These are phyloP conservation scores for Linderniella brevidens DNA, from an alignment of 257 asterid species.

Conservation along the genomic window DNA sequence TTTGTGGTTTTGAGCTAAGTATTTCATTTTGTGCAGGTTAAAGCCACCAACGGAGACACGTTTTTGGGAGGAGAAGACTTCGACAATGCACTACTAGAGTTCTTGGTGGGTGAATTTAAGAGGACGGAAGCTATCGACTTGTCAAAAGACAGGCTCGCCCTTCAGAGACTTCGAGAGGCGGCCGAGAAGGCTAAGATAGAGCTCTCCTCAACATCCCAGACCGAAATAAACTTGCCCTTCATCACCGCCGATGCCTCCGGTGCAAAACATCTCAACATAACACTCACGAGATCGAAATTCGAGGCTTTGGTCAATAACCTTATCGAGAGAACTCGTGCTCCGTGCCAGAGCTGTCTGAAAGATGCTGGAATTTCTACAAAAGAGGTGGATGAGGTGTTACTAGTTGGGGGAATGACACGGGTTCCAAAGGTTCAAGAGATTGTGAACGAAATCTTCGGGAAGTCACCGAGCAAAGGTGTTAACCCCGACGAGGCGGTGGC, in stretches of 20 bases:
- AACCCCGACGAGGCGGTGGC: conserved; percentile 76
- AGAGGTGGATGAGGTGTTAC: conserved; percentile 62
- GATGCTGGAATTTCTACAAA: conserved; percentile 45
- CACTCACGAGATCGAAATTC: conserved; percentile 50
- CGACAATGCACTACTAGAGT: conserved; percentile 45
- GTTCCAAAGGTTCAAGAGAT: conserved; percentile 62
- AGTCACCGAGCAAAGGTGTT: conserved; percentile 65
- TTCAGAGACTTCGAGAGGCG: conserved; percentile 68
- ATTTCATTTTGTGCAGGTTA: conserved; percentile 27
- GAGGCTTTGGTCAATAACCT: conserved; percentile 43
- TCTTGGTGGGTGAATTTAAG: conserved; percentile 42
- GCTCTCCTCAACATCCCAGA: conserved; percentile 54
- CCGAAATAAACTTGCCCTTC: conserved; percentile 54
- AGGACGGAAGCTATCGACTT: conserved; percentile 43
- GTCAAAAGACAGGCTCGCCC: conserved; percentile 48
- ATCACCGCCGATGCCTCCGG: conserved; percentile 59
- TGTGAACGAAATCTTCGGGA: conserved; percentile 52
- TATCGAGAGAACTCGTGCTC: conserved; percentile 53
- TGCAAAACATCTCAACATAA: conserved; percentile 47
- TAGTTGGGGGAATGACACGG: conserved; percentile 72
- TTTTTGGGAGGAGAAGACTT: conserved; percentile 74
- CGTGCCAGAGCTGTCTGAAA: conserved; percentile 60
- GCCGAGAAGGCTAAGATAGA: conserved; percentile 71
- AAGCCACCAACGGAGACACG: conserved; percentile 71
- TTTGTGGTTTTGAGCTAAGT: background rate